phyloP scores from a whole-genome alignment of 371 early-diverging fungal species.

The Lichtheimia corymbifera region DNA sequence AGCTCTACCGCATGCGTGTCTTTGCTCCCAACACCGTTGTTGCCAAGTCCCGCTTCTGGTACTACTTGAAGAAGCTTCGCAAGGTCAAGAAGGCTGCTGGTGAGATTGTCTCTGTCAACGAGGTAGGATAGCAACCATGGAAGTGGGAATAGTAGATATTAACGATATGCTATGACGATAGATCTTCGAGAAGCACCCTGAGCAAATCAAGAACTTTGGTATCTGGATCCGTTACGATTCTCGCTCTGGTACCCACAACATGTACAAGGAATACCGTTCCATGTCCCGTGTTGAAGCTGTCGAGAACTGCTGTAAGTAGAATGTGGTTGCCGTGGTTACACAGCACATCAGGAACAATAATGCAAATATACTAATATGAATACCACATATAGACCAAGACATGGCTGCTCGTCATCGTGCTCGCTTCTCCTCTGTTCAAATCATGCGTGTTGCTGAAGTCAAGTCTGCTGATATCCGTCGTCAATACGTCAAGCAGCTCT shows the following conservation, averaged over 20 bases:
- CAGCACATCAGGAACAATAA: background rate
- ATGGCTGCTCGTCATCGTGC: slow-evolving; percentile 99
- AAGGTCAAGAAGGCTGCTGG: slow-evolving; percentile 99
- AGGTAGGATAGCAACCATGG: slow-evolving; percentile 50
- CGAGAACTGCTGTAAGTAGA: slow-evolving; percentile 73
- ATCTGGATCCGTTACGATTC: slow-evolving; percentile 99
- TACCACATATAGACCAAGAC: slow-evolving; percentile 79
- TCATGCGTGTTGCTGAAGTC: slow-evolving; percentile 96
- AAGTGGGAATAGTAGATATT: background rate
- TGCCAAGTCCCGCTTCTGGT: slow-evolving; percentile 99
- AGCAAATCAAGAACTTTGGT: slow-evolving; percentile 98
- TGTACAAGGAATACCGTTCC: slow-evolving; percentile 99
- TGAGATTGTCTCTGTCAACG: slow-evolving; percentile 97
- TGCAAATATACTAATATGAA: background rate
- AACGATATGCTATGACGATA: slow-evolving; percentile 19
- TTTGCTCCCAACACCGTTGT: slow-evolving; percentile 99
- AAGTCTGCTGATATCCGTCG: slow-evolving; percentile 92
- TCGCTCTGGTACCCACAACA: slow-evolving; percentile 99
- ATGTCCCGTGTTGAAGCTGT: slow-evolving; percentile 95
- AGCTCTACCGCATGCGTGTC: slow-evolving; percentile 98
- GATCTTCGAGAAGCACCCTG: slow-evolving; percentile 95
- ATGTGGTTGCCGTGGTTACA: background rate
- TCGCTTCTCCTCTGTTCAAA: slow-evolving; percentile 96
- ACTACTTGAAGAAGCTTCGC: slow-evolving; percentile 97
- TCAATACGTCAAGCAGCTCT: slow-evolving; percentile 95